Evolutionary conservation across 1,139 yeast species (phyloP), one percentile per base, ranked within the genome.

Genomic region (Saccharomyces hybrid): DNA sequence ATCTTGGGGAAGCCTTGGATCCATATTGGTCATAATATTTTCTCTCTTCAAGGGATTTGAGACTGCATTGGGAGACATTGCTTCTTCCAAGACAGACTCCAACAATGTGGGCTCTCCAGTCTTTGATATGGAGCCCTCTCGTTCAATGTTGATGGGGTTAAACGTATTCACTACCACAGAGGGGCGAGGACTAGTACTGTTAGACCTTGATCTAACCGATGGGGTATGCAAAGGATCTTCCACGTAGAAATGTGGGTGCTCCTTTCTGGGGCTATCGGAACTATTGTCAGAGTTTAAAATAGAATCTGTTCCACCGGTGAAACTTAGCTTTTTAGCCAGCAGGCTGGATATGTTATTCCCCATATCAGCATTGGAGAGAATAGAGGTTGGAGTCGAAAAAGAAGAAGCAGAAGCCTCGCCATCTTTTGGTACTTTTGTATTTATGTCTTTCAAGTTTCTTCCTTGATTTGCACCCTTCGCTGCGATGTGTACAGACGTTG

Each of bases 1-100:
- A 69, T 90, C 91, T 67, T 86, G 89, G 1, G 96, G 96, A 61
- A 90, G 74, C 48, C 96, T 76, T 1, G 95, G 90, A 65, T 88
- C 95, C 52, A 83, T 9, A 41, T 23, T 41, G 9, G 29, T 49
- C 19, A 26, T 38, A 16, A 14, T 8, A 13, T 19, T 42, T 49
- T 25, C 25, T 14, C 23, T 49, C 32, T 25, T 32, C n/a, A 47
- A 13, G 16, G 31, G 49, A 28, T 47, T 34, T 13, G 50, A 19
- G 41, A 47, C 49, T 26, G 31, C 48, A n/a, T 57, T 55, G 4
- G 55, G 46, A 25, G 55, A 48, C 32, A 31, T 14, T 2, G 47
- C 52, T 50, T 62, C 65, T 49, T 60, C 66, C 11, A 61, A n/a
- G 3, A 62, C 64, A 31, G 65, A 57, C 46, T 62, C 66, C 44